phyloP scores from a whole-genome alignment of 805 yeast species.

The Nakazawaea peltata region DNA sequence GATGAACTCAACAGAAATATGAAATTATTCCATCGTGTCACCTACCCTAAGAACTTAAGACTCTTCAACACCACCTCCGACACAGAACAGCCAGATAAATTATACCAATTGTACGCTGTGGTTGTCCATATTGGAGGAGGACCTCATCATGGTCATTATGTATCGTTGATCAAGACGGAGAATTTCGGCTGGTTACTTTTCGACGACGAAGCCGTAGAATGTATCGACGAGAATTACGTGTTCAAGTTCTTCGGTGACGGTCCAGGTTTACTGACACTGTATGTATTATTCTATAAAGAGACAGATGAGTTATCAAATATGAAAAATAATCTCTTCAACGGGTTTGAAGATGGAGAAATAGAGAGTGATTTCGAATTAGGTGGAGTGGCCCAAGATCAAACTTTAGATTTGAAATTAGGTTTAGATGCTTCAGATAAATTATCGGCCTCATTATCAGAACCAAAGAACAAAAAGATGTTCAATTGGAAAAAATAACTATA shows the following conservation, averaged over 20 bases:
- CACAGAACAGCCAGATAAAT: slow-evolving; percentile 39
- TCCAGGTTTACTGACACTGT: slow-evolving; percentile 85
- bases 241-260: slow-evolving; percentile 82
- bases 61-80: slow-evolving; percentile 63
- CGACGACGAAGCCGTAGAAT: slow-evolving; percentile 93
- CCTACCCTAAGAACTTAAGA: slow-evolving; percentile 67
- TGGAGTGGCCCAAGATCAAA: slow-evolving; percentile 4
- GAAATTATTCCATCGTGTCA: slow-evolving; percentile 78
- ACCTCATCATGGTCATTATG: slow-evolving; percentile 96
- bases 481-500: slow-evolving; percentile 7
- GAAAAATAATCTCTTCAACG: slow-evolving; percentile 20
- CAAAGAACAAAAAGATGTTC: slow-evolving; percentile 6
- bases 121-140: slow-evolving; percentile 97
- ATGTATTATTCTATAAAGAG: slow-evolving; percentile 59
- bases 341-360: slow-evolving; percentile 17
- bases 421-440: too few species aligned
- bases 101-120: slow-evolving; percentile 77
- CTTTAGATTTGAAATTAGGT: too few species aligned
- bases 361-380: background rate
- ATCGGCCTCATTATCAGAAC: too few species aligned
- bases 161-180: slow-evolving; percentile 72
- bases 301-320: slow-evolving; percentile 30
- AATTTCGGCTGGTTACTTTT: slow-evolving; percentile 83
- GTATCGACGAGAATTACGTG: slow-evolving; percentile 77
- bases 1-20: slow-evolving; percentile 76